A percentile compares a stretch with the other conserved stretches of the same genome.
Conservation (phyloP, 441 rosid species). For the Raphanus hybrid region DNA sequence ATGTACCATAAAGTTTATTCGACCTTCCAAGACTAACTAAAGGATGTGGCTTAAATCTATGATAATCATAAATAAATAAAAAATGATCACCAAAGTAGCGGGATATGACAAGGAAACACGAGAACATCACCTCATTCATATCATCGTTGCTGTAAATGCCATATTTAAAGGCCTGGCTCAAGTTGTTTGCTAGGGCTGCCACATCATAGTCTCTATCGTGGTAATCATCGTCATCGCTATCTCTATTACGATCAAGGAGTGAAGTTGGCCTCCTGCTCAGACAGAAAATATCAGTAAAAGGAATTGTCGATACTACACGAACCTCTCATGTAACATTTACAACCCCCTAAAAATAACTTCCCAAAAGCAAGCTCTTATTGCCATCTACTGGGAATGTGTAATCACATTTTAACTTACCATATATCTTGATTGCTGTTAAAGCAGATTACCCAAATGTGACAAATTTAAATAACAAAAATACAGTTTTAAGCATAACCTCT, state of each 20-base stretch:
- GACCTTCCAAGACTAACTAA: slow-evolving; percentile 5
- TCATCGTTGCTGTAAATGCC: slow-evolving; percentile 85
- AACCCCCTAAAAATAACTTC: background rate
- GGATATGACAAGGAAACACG: slow-evolving; percentile 29
- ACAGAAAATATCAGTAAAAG: slow-evolving; percentile 29
- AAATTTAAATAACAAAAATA: slow-evolving; percentile 1
- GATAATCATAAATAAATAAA: background rate
- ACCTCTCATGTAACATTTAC: slow-evolving; percentile 3
- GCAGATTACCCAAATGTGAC: slow-evolving; percentile 30
- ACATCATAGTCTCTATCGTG: slow-evolving; percentile 97
- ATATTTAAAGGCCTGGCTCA: slow-evolving; percentile 91
- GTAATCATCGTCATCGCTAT: slow-evolving; percentile 96
- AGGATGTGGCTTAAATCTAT: slow-evolving; percentile 5
- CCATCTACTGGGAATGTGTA: slow-evolving; percentile 13
- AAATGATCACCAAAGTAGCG: slow-evolving; percentile 14
- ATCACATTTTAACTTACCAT: slow-evolving; percentile 16
- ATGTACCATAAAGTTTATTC: slow-evolving; percentile 8
- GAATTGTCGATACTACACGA: background rate
- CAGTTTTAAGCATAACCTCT: slow-evolving; percentile 6
- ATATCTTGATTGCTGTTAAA: slow-evolving; percentile 16
- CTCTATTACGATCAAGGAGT: slow-evolving; percentile 81
- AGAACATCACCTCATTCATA: slow-evolving; percentile 71
- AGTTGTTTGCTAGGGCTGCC: slow-evolving; percentile 92
- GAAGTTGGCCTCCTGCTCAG: slow-evolving; percentile 89
- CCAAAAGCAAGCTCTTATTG: slow-evolving; percentile 7